Base-by-base conservation (phyloP, 495 filamentous ascomycete species). In the Aspergillus haitiensis region DNA sequence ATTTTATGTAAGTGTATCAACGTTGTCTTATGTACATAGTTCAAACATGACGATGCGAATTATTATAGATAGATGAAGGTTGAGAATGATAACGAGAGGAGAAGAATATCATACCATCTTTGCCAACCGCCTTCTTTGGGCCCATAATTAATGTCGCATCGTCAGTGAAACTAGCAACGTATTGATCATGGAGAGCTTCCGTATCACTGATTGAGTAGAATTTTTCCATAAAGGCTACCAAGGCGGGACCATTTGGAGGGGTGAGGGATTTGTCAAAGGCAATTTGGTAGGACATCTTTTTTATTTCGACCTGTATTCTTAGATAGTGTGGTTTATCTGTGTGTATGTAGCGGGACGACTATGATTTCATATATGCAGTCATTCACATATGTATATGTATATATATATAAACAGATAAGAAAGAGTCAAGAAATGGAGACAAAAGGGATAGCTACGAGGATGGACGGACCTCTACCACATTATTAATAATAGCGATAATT, bases 201-300 rank as follows among this genome's bases (percentile, higher is more conserved):
- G 75, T 82, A 64, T 87, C 85, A 51, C 82, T 84, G 12, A 74
- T 78, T 31, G 68, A 64, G 65, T 87, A 88, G 74, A 88, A 87
- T 44, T 75, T 65, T 65, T 82, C 73, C 70, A 86, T 79, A 71
- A 82, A 86, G 21, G 66, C 48, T 53, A 72, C 63, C 54, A 82
- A 71, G 33, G 69, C 70, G 7, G 68, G 48, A 49, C 59, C 72
- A 47, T 62, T 70, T 11, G 71, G 52, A 9, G 72, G 72, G 56
- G 68, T 67, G 50, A 69, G 65, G 55, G 70, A 10, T 7, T 55
- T 58, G 62, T 71, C 63, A 61, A 69, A 70, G 62, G 70, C 39
- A 49, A 78, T 76, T 55, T 70, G 55, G 66, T 76, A 77, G 49
- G 72, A 64, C 75, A 78, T 78, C 67, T 52, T 70, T n/a, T 21